These are phyloP conservation scores for Ceratocystis lukuohia DNA, from an alignment of 2,329 filamentous ascomycete genomes.

Conservation along the genomic window DNA sequence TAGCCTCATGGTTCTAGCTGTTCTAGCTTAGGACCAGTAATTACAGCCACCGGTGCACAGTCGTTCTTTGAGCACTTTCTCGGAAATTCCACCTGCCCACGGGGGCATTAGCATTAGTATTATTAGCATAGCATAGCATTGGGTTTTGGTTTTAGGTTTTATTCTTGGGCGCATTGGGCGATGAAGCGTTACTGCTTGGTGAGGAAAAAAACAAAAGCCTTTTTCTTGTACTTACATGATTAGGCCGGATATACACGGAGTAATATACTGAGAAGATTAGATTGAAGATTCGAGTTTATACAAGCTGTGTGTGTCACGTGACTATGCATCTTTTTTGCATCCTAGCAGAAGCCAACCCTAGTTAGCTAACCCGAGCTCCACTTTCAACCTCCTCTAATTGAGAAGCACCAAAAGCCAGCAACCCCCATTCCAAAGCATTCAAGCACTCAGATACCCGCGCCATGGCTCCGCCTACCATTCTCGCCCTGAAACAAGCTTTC, in stretches of 20 bases:
- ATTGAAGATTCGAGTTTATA: not conserved
- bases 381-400: not conserved
- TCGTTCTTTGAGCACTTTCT: not conserved
- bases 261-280: not conserved
- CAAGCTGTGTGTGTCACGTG: not conserved
- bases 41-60: too few species aligned
- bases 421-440: not conserved
- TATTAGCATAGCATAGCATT: constrained; percentile 1
- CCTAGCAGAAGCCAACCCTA: not conserved
- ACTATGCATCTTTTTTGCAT: too few species aligned
- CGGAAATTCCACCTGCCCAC: not conserved
- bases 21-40: not conserved
- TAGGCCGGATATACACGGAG: not conserved
- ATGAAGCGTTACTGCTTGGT: not conserved
- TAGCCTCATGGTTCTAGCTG: not conserved
- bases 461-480: constrained; percentile 37
- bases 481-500: constrained; percentile 52
- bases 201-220: not conserved
- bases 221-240: constrained; percentile 1
- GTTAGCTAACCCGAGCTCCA: not conserved
- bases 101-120: not conserved
- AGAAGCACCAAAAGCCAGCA: too few species aligned
- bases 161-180: not conserved
- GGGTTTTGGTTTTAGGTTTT: not conserved
- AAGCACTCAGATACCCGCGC: not conserved